A percentile compares a stretch with the other conserved stretches of the same genome.
Conservation (phyloP, 257 asterid genomes). For the Jaltomata sinuosa region DNA sequence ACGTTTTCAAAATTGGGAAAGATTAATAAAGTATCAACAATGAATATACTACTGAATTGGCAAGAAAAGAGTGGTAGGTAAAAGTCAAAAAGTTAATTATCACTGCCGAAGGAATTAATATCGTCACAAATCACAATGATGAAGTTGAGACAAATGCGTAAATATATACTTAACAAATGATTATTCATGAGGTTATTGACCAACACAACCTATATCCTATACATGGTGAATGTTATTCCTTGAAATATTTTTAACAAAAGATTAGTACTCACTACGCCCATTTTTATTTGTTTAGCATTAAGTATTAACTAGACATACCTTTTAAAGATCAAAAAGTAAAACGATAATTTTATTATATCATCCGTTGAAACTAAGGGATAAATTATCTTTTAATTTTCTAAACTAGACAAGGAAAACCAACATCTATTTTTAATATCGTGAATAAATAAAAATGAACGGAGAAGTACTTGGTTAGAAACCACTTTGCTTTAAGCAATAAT, state of each 20-base stretch:
- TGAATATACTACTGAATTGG: neutral
- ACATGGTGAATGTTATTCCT: neutral
- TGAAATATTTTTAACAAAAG: too few relatives aligned
- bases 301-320: too few relatives aligned
- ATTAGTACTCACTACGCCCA: too few relatives aligned
- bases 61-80: neutral
- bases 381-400: too few relatives aligned
- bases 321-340: too few relatives aligned
- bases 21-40: neutral
- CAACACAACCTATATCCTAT: neutral
- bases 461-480: neutral
- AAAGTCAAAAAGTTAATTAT: neutral
- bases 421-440: too few relatives aligned
- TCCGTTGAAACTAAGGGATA: too few relatives aligned
- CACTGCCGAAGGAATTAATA: neutral
- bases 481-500: neutral
- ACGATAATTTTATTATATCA: too few relatives aligned
- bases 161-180: neutral
- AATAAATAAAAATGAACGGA: too few relatives aligned
- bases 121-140: neutral
- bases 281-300: too few relatives aligned
- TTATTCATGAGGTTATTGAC: neutral
- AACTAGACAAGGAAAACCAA: too few relatives aligned
- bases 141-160: neutral
- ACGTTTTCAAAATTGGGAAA: neutral